Conservation (phyloP, 306 rosid genomes). For the Morella rubra region DNA sequence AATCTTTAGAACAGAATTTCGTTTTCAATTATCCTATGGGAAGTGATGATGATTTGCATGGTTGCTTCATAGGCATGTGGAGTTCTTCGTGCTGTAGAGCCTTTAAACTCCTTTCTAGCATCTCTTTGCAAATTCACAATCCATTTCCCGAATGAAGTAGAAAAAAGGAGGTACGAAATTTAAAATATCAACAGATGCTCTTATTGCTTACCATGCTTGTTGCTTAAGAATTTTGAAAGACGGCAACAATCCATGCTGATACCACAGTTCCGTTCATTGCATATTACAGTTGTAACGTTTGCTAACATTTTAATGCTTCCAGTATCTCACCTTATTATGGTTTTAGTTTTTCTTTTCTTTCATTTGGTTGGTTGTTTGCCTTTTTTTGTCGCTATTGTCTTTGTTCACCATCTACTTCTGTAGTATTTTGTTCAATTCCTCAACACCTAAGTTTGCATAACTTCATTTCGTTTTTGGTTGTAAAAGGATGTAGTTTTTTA, state of each 20-base stretch:
- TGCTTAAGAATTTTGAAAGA: neutral
- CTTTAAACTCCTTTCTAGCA: conserved; percentile 90
- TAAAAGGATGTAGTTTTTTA: too few species aligned
- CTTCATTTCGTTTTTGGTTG: neutral
- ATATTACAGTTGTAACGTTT: neutral
- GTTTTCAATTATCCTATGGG: conserved; percentile 4
- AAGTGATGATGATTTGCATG: conserved; percentile 27
- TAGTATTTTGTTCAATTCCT: neutral
- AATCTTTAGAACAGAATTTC: conserved; percentile 14
- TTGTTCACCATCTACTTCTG: neutral
- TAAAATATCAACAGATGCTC: neutral
- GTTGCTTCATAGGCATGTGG: conserved; percentile 80
- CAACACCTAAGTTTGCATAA: neutral
- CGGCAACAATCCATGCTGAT: neutral
- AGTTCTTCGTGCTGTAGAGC: conserved; percentile 90
- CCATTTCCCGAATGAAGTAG: conserved; percentile 81
- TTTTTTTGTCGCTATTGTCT: neutral
- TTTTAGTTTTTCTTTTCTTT: neutral
- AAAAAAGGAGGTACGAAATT: conserved; percentile 68
- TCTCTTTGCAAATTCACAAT: conserved; percentile 97
- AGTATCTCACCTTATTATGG: neutral
- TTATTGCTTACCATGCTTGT: neutral
- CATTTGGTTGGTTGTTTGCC: neutral
- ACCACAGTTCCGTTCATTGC: neutral
- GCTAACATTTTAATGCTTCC: neutral